Evolutionary conservation across 148 eudicot species (phyloP).

Genomic region (Mesembryanthemum crystallinum): DNA sequence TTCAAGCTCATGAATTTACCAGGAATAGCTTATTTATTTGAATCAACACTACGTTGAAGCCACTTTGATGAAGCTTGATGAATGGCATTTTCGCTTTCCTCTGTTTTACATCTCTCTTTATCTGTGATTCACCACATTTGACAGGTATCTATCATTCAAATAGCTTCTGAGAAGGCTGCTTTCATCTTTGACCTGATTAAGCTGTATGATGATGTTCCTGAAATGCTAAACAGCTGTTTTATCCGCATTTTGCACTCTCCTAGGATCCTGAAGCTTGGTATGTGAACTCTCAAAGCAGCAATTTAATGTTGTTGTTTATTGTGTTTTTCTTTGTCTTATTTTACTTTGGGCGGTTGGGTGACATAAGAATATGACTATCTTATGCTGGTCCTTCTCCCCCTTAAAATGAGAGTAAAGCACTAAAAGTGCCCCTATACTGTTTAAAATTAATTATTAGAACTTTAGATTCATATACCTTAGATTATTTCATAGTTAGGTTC

Average conservation of each 20-base stretch:
- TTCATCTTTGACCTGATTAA: conserved; percentile 86
- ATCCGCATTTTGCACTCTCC: conserved; percentile 78
- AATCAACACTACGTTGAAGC: neutral
- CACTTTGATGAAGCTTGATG: conserved; percentile 1
- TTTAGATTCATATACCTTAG: neutral
- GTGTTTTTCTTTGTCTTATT: neutral
- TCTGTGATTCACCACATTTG: conserved; percentile 5
- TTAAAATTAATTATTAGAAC: neutral
- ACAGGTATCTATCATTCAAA: conserved; percentile 98
- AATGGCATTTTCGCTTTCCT: neutral
- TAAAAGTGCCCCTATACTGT: neutral
- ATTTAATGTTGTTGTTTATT: neutral
- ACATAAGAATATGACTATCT: neutral
- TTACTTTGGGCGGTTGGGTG: neutral
- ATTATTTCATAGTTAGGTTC: neutral
- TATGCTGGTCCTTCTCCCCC: neutral
- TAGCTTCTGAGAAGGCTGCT: conserved; percentile 80
- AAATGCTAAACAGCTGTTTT: conserved; percentile 66
- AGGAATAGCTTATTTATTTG: neutral
- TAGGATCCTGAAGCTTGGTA: conserved; percentile 86
- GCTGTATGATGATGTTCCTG: conserved; percentile 61
- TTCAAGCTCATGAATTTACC: neutral
- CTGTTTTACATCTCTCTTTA: neutral
- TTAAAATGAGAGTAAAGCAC: neutral
- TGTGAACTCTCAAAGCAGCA: conserved; percentile 14